Evolutionary conservation across 768 basidiomycete genomes (phyloP).

Genomic region (Termitomyces sp.): DNA sequence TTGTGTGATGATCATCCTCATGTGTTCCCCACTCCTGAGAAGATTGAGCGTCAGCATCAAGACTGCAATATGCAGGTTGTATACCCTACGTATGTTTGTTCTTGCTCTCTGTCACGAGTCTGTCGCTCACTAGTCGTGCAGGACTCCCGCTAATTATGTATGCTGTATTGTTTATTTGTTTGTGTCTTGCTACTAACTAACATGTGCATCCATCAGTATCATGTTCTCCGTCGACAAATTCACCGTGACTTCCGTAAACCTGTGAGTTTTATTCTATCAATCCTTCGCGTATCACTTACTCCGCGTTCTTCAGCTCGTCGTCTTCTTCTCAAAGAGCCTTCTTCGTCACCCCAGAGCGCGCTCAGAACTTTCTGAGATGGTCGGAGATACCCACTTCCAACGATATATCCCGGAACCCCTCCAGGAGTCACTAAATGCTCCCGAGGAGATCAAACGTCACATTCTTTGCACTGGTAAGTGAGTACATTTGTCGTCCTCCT

Average conservation of each 20-base stretch:
- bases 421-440: conserved; percentile 64
- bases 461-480: conserved; percentile 77
- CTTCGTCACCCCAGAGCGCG: conserved; percentile 93
- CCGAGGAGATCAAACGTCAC: conserved; percentile 88
- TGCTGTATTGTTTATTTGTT: conserved; percentile 16
- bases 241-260: conserved; percentile 99
- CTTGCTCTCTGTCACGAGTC: neutral
- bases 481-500: neutral
- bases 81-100: conserved; percentile 78
- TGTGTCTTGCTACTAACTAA: neutral
- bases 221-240: conserved; percentile 94
- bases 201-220: conserved; percentile 56
- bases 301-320: conserved; percentile 55
- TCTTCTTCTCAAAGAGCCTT: conserved; percentile 97
- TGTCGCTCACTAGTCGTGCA: conserved; percentile 26
- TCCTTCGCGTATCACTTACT: neutral
- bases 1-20: conserved; percentile 97
- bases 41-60: conserved; percentile 93
- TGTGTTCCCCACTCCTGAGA: conserved; percentile 82
- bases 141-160: conserved; percentile 93
- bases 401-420: conserved; percentile 88
- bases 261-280: conserved; percentile 36
- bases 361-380: conserved; percentile 85
- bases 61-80: conserved; percentile 99
- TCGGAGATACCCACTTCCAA: conserved; percentile 86